phyloP scores from a whole-genome alignment of 2,329 filamentous ascomycete species.

The Paraphoma sp. region DNA sequence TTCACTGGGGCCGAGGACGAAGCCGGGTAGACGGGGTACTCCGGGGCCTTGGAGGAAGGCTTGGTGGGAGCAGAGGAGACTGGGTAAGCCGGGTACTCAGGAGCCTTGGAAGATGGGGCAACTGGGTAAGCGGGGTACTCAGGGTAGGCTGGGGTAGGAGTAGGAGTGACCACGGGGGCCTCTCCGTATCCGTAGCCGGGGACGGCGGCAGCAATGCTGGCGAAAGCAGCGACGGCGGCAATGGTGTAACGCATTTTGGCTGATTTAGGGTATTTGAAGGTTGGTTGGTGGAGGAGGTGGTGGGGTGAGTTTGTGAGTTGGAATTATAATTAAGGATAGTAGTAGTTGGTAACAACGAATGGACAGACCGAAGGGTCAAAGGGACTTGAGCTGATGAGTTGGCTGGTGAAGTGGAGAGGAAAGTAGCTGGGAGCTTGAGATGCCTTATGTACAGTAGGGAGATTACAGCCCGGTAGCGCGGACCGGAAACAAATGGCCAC shows the following conservation, averaged over 20 bases:
- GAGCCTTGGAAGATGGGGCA: constrained; percentile 4
- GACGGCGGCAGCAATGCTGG: constrained; percentile 39
- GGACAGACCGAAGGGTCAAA: constrained; percentile 51
- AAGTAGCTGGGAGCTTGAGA: constrained; percentile 23
- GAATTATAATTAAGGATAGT: constrained; percentile 47
- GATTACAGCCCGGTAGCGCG: constrained; percentile 47
- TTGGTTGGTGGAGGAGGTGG: constrained; percentile 28
- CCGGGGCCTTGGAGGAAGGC: constrained; percentile 13
- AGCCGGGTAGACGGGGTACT: constrained; percentile 11
- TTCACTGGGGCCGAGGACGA: neutral
- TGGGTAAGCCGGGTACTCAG: constrained; percentile 18
- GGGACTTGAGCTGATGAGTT: constrained; percentile 46
- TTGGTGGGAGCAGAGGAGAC: constrained; percentile 8
- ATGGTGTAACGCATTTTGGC: constrained; percentile 50
- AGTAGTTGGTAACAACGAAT: constrained; percentile 50
- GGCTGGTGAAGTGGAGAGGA: constrained; percentile 42
- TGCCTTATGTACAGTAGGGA: constrained; percentile 47
- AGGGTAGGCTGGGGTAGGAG: constrained; percentile 21
- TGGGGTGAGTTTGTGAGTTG: constrained; percentile 19
- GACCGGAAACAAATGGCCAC: constrained; percentile 41
- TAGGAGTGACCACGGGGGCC: constrained; percentile 15
- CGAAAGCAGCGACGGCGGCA: constrained; percentile 40
- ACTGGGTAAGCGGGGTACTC: constrained; percentile 14
- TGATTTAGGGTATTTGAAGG: constrained; percentile 38
- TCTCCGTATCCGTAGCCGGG: constrained; percentile 37